Base-by-base conservation (phyloP, 1,284 basidiomycete genomes). In the Gymnopus androsaceus region DNA sequence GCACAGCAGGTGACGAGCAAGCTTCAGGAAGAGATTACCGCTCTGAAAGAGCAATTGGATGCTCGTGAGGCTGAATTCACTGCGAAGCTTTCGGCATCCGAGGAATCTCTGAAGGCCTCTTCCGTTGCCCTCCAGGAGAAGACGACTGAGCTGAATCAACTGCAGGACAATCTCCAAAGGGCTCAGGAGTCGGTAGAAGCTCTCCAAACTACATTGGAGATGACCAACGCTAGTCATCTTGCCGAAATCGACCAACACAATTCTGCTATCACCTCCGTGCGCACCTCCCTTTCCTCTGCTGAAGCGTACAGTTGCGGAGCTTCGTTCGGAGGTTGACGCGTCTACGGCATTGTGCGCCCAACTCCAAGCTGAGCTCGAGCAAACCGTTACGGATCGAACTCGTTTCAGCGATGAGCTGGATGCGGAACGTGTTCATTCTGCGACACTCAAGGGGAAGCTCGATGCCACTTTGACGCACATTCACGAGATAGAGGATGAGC, bases 401-500 rank as follows among this genome's bases (percentile, higher is more conserved):
- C 51, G 51, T 21, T 46, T 61, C 41, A 34, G 38, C 19, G 57
- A 47, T 30, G 57, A 55, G 23, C 45, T 71, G 27, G 60, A 59
- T 6, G 51, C 55, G 1, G 70, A 67, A 56, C 60, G 49, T 25
- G 48, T 59, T 37, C 58, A 63, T 19, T 59, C 55, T 33, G 34
- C 42, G 3, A 42, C 21, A 15, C 37, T 74, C 15, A 61, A 73
- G 45, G 53, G 58, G 11, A 62, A 71, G 11, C 57, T 75, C n/a
- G 57, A 14, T 5, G 59, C 59, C 1, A 63, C 66, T 15, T 56
- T 58, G 17, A 54, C 31, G 30, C 67, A 62, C 50, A 54, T 63
- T 30, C 61, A 59, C 37, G 68, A 70, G 36, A 63, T 62, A 1
- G 72, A 75, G 53, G 65, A 68, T 42, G 70, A 72, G 56, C 62